phyloP scores from a whole-genome alignment of 805 yeast genomes.

The Saccharomyces kudriavzevii region DNA sequence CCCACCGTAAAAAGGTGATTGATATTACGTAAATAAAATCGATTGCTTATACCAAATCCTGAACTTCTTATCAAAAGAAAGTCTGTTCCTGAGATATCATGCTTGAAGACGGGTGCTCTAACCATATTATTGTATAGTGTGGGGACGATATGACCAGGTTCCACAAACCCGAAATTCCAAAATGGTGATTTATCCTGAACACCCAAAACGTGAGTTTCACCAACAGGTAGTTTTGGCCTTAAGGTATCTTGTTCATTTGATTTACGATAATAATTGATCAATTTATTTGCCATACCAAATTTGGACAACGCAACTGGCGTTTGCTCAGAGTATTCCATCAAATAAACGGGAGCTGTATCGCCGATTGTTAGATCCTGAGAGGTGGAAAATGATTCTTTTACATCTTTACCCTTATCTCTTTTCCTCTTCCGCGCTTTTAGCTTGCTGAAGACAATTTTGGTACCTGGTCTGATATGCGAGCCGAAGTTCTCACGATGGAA shows the following conservation, averaged over 20 bases:
- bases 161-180: conserved; percentile 97
- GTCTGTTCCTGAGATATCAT: conserved; percentile 70
- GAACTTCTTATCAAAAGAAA: conserved; percentile 72
- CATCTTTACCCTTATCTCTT: conserved; percentile 78
- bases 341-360: conserved; percentile 68
- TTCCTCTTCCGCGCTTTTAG: conserved; percentile 74
- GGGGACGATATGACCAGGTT: conserved; percentile 88
- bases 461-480: conserved; percentile 59
- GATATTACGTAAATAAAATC: conserved; percentile 60
- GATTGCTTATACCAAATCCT: conserved; percentile 67
- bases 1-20: conserved; percentile 81
- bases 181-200: conserved; percentile 94
- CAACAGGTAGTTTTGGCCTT: conserved; percentile 80
- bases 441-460: conserved; percentile 66
- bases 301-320: conserved; percentile 73
- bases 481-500: conserved; percentile 73
- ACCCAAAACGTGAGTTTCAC: conserved; percentile 95
- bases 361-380: conserved; percentile 75
- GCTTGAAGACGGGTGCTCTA: conserved; percentile 88
- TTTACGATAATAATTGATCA: conserved; percentile 88
- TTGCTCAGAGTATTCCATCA: conserved; percentile 88
- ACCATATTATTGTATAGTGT: conserved; percentile 85
- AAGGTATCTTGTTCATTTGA: conserved; percentile 68
- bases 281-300: conserved; percentile 92
- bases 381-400: conserved; percentile 60